phyloP scores from a whole-genome alignment of 1,139 yeast species.

The Torulaspora globosa region DNA sequence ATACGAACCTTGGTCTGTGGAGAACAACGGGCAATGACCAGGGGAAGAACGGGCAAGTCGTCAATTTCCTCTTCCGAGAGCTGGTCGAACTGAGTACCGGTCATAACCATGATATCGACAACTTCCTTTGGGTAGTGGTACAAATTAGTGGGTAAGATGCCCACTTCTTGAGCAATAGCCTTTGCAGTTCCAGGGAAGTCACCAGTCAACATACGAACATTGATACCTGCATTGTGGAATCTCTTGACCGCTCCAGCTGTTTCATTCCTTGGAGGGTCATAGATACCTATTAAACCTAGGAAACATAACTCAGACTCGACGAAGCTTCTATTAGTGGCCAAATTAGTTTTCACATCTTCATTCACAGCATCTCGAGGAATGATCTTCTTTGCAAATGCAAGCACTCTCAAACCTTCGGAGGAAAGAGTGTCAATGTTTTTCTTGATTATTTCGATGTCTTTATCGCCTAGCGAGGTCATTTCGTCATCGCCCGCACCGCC shows the following conservation, averaged over 20 bases:
- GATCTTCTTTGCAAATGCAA: constrained; percentile 62
- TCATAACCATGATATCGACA: constrained; percentile 62
- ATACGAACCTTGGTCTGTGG: constrained; percentile 94
- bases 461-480: constrained; percentile 49
- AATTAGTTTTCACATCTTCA: constrained; percentile 12
- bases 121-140: constrained; percentile 69
- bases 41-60: constrained; percentile 69
- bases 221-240: constrained; percentile 88
- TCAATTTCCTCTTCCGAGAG: constrained; percentile 67
- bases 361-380: constrained; percentile 44
- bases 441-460: constrained; percentile 45
- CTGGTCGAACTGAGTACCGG: constrained; percentile 76
- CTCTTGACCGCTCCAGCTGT: constrained; percentile 70
- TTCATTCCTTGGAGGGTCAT: constrained; percentile 92
- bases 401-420: constrained; percentile 78
- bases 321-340: constrained; percentile 25
- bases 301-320: constrained; percentile 78
- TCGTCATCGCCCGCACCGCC: constrained; percentile 50
- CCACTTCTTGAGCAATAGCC: constrained; percentile 87
- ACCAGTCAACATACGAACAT: constrained; percentile 98
- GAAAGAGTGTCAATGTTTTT: constrained; percentile 66
- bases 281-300: constrained; percentile 88
- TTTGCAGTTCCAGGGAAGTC: constrained; percentile 90
- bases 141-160: constrained; percentile 72
- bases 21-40: constrained; percentile 93